phyloP scores from a whole-genome alignment of 164 flowering plant genomes.

The Vitis riparia region DNA sequence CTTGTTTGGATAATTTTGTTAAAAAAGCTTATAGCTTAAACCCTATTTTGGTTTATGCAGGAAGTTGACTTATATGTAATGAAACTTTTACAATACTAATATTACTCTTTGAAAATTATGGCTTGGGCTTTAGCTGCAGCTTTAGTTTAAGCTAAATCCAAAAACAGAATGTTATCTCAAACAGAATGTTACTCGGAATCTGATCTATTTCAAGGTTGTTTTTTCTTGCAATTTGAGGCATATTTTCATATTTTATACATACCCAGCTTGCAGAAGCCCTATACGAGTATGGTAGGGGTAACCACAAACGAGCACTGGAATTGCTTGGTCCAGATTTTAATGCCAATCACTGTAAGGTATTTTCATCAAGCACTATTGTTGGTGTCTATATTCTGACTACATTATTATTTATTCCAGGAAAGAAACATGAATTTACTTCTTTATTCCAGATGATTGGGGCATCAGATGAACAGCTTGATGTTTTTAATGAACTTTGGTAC shows the following conservation, averaged over 20 bases:
- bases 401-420: neutral
- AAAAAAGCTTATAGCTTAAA: too few species aligned
- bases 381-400: neutral
- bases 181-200: too few species aligned
- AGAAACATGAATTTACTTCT: neutral
- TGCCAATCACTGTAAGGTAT: constrained; percentile 67
- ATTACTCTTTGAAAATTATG: too few species aligned
- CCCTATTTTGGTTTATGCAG: too few species aligned
- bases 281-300: constrained; percentile 65
- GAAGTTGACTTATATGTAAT: too few species aligned
- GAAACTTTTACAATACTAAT: too few species aligned
- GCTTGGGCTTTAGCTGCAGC: too few species aligned
- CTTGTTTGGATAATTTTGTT: too few species aligned
- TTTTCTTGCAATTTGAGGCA: neutral
- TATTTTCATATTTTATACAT: neutral
- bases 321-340: constrained; percentile 74
- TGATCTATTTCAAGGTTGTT: neutral
- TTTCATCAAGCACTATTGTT: neutral
- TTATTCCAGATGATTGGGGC: constrained; percentile 69
- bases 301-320: constrained; percentile 46
- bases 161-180: too few species aligned
- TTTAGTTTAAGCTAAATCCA: too few species aligned
- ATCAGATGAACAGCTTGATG: constrained; percentile 89
- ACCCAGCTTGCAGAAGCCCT: constrained; percentile 85
- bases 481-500: constrained; percentile 80